phyloP scores from a whole-genome alignment of 495 filamentous ascomycete genomes.

The Penicillium tannophilum region DNA sequence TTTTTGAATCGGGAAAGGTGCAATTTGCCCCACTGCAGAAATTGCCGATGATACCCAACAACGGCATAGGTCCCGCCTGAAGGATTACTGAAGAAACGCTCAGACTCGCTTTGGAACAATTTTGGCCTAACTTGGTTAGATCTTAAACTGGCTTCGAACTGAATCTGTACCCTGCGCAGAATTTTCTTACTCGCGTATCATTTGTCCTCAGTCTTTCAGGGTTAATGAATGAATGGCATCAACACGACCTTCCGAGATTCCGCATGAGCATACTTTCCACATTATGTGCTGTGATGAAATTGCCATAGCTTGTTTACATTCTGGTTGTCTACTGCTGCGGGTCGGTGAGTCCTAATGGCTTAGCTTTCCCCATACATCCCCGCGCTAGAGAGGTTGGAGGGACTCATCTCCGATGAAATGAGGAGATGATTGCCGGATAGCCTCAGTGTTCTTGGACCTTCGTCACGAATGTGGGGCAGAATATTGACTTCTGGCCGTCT shows the following conservation, averaged over 20 bases:
- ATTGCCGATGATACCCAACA: too few relatives aligned
- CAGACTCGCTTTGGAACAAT: background rate
- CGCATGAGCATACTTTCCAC: background rate
- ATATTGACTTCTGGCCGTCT: background rate
- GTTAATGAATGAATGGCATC: background rate
- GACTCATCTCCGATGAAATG: background rate
- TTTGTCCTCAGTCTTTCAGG: background rate
- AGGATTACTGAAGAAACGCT: background rate
- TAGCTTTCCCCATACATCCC: background rate
- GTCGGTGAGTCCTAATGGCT: background rate
- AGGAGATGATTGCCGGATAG: background rate
- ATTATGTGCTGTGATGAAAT: background rate
- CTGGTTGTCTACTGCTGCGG: background rate
- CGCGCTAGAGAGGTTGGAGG: background rate
- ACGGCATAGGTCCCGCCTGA: background rate
- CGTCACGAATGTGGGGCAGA: background rate
- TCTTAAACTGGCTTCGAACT: background rate
- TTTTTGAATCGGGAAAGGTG: background rate
- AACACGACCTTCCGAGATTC: background rate
- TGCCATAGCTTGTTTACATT: background rate
- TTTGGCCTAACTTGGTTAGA: background rate
- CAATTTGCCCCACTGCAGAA: background rate
- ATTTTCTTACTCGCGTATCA: background rate
- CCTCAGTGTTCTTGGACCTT: background rate
- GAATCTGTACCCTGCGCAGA: background rate